These are phyloP conservation scores for Candida cerambycidarum DNA, from an alignment of 805 yeast species.

Conservation along the genomic window DNA sequence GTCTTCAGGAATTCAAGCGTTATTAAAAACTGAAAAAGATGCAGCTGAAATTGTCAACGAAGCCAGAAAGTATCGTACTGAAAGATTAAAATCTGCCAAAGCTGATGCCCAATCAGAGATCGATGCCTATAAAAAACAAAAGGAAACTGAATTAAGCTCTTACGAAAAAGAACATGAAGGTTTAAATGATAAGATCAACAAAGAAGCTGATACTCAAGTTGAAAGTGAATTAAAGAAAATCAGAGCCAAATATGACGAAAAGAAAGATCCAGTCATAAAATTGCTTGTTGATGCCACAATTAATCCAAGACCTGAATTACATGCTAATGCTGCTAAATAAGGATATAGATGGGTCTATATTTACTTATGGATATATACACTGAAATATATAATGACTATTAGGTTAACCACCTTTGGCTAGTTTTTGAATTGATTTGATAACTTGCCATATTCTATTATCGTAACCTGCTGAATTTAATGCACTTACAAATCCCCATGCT, in stretches of 20 bases:
- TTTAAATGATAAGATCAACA: constrained; percentile 71
- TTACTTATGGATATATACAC: neutral
- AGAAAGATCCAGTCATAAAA: constrained; percentile 67
- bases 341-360: neutral
- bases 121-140: constrained; percentile 76
- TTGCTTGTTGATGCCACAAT: constrained; percentile 77
- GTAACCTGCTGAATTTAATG: constrained; percentile 83
- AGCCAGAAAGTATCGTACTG: constrained; percentile 88
- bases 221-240: constrained; percentile 69
- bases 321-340: constrained; percentile 58
- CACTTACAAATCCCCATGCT: constrained; percentile 87
- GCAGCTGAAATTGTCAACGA: constrained; percentile 95
- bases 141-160: constrained; percentile 76
- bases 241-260: constrained; percentile 58
- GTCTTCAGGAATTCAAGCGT: constrained; percentile 63
- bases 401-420: constrained; percentile 33
- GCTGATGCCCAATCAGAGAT: constrained; percentile 90
- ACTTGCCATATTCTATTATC: constrained; percentile 71
- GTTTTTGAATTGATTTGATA: constrained; percentile 35
- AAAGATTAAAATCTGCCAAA: constrained; percentile 90
- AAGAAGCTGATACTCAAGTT: constrained; percentile 74
- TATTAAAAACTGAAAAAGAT: constrained; percentile 87
- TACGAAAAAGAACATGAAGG: constrained; percentile 74
- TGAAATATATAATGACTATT: constrained; percentile 5
- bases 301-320: constrained; percentile 78